phyloP scores from a whole-genome alignment of 75 land plant genomes.

The Selaginella tamariscina region DNA sequence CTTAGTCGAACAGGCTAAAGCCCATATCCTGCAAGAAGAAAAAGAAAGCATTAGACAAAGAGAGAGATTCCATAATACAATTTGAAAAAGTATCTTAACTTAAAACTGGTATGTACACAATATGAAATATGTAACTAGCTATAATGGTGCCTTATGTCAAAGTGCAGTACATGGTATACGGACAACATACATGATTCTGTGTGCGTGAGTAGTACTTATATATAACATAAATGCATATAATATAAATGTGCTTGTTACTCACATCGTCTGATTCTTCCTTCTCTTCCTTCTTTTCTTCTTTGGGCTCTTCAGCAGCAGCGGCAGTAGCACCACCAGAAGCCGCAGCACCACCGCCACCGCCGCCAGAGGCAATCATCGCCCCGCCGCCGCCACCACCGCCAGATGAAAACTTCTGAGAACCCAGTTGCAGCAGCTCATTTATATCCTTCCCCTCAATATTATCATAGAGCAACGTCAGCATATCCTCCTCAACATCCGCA shows the following conservation, averaged over 20 bases:
- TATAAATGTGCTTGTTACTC: too few species aligned
- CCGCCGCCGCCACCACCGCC: slow-evolving; percentile 11
- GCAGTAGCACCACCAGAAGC: background rate
- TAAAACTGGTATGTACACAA: too few species aligned
- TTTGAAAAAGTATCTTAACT: background rate
- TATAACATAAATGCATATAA: too few species aligned
- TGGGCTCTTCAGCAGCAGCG: background rate
- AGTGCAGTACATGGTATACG: too few species aligned
- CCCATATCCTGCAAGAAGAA: slow-evolving; percentile 12
- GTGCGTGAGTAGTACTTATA: too few species aligned
- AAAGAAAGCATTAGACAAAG: slow-evolving; percentile 4
- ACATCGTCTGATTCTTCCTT: slow-evolving; percentile 12
- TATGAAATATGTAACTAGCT: too few species aligned
- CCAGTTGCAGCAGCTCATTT: slow-evolving; percentile 3
- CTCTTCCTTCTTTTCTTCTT: slow-evolving; percentile 9
- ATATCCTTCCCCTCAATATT: background rate
- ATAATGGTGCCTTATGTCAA: too few species aligned
- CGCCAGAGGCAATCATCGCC: background rate
- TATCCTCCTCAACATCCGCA: slow-evolving; percentile 7
- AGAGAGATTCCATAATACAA: background rate
- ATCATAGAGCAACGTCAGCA: background rate
- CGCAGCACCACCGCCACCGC: background rate
- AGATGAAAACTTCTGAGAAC: background rate
- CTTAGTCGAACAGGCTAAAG: slow-evolving; percentile 6
- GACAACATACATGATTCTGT: too few species aligned